phyloP scores from a whole-genome alignment of 164 flowering plant species.

The Vitis cinerea region DNA sequence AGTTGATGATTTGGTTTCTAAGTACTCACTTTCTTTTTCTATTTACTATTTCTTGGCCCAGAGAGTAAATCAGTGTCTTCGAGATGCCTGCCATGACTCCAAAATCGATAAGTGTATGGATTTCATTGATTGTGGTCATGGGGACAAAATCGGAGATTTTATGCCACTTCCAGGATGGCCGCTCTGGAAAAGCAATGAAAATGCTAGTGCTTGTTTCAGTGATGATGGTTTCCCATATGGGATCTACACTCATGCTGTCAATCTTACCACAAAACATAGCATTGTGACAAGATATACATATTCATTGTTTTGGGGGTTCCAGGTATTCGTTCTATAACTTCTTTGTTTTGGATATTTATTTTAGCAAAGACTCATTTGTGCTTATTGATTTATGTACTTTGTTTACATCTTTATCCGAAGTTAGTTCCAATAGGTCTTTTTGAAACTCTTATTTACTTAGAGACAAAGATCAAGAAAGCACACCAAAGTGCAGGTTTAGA shows the following conservation, averaged over 20 bases:
- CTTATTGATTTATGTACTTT: background rate
- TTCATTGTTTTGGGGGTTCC: constrained; percentile 93
- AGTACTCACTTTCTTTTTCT: background rate
- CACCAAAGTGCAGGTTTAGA: too few relatives aligned
- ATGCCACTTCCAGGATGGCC: constrained; percentile 10
- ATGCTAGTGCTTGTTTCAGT: constrained; percentile 48
- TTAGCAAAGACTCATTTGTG: background rate
- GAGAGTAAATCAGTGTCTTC: constrained; percentile 90
- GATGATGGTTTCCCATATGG: constrained; percentile 51
- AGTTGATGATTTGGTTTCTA: background rate
- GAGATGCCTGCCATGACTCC: constrained; percentile 52
- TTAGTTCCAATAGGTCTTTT: too few relatives aligned
- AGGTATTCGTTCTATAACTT: constrained; percentile 42
- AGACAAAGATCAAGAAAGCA: too few relatives aligned
- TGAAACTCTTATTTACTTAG: too few relatives aligned
- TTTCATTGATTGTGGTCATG: constrained; percentile 75
- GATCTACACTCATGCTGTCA: constrained; percentile 61
- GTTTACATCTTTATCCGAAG: too few relatives aligned
- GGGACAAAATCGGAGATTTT: constrained; percentile 6
- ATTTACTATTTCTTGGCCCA: constrained; percentile 21
- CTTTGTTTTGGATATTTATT: background rate
- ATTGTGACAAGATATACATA: constrained; percentile 57
- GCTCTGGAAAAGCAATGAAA: constrained; percentile 29
- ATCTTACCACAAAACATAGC: constrained; percentile 43
- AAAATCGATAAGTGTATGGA: constrained; percentile 19